Base-by-base conservation (phyloP, 2,329 filamentous ascomycete genomes). In the Penicillium sp. region DNA sequence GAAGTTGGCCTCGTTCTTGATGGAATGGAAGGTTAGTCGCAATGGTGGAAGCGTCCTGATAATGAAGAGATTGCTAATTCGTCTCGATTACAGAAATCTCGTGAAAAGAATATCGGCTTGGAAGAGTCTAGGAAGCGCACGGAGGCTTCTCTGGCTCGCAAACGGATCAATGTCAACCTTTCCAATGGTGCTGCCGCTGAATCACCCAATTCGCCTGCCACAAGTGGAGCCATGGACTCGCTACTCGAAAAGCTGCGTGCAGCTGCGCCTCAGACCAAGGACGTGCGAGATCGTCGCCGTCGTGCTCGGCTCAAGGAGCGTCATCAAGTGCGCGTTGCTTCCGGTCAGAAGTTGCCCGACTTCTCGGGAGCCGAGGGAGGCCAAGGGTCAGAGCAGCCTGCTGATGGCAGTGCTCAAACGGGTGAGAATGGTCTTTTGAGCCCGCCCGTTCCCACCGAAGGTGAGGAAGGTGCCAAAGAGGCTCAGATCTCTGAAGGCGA, bases 191-290 rank as follows among this genome's bases (percentile, higher is more conserved):
- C 76, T n/a, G 68, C 71, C 19, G 78, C 79, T 16, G 78, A 80
- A 13, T 76, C 76, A 19, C 87, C 87, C 6, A 81, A 84, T 33
- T 89, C 89, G 2, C 90, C 92, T 26, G 84, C 85, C 35, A 89
- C 87, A 58, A 92, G 92, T 6, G 95, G 94, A 57, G 95, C 93
- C 55, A 98, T 99, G 93, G 95, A 99, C 79, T 92, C 90, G 43
- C 82, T 99, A 26, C 86, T 99, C 52, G 92, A 97, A 85, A 98
- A 98, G 79, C 82, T 99, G 58, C 90, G 95, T 60, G 93, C 93
- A 58, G 95, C 95, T 1, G 94, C 93, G 58, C 94, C 95, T 33
- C 92, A 97, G 79, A 87, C 91, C 30, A 85, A 91, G 75, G 93
- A 97, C 75, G 90, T 96, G 76, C 87, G 94, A 72, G 95, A 98